Evolutionary conservation across 148 eudicot species (phyloP).

Genomic region (Rhododendron simsii): DNA sequence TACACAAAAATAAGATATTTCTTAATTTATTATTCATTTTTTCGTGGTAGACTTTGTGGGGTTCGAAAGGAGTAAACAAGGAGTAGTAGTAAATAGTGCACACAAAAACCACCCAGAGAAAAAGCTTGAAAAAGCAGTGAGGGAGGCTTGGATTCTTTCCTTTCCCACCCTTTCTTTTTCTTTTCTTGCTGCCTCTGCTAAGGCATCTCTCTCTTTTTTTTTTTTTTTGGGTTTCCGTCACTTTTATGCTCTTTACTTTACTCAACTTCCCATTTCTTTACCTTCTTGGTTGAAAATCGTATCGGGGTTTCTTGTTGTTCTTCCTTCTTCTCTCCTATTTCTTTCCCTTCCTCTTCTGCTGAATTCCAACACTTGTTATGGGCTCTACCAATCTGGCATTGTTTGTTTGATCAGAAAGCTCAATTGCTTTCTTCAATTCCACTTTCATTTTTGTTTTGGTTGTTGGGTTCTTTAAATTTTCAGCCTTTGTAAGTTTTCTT

Average conservation of each 20-base stretch:
- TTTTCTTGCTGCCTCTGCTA: conserved; percentile 47
- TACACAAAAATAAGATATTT: background rate
- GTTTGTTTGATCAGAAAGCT: conserved; percentile 46
- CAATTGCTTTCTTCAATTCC: conserved; percentile 21
- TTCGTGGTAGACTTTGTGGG: background rate
- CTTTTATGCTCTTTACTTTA: conserved; percentile 36
- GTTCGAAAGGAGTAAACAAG: too few relatives aligned
- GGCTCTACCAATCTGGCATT: conserved; percentile 24
- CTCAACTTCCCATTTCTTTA: conserved; percentile 20
- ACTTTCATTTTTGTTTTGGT: background rate
- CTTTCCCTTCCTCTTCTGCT: conserved; percentile 16
- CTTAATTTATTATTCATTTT: too few relatives aligned
- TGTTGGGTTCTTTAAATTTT: background rate
- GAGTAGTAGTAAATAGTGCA: background rate
- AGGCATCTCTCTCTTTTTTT: conserved; percentile 49
- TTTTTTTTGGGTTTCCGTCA: background rate
- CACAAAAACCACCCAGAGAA: conserved; percentile 10
- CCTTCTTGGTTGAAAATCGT: conserved; percentile 10
- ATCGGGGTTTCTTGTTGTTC: conserved; percentile 18
- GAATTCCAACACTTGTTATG: conserved; percentile 17
- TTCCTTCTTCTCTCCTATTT: conserved; percentile 13
- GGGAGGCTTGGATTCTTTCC: conserved; percentile 18
- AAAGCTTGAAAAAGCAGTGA: conserved; percentile 23
- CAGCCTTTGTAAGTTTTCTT: background rate
- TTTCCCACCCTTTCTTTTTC: conserved; percentile 19